Conservation (phyloP, 345 rosid species). For the Melaleuca quinquenervia region DNA sequence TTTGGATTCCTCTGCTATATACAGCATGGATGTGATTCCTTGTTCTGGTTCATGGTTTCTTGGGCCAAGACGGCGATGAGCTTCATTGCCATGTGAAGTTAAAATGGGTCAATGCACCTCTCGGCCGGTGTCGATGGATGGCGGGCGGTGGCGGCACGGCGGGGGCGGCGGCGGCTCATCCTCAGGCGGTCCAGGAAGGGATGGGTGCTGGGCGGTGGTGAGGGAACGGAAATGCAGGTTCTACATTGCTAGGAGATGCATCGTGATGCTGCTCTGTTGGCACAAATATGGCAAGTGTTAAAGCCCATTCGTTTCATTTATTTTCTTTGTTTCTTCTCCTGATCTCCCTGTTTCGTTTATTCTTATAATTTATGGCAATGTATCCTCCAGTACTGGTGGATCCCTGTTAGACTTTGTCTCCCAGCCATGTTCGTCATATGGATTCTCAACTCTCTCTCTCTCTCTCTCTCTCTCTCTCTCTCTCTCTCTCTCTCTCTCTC, state of each 20-base stretch:
- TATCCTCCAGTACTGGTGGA: neutral
- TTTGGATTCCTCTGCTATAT: neutral
- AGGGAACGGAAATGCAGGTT: constrained; percentile 43
- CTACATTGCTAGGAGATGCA: constrained; percentile 40
- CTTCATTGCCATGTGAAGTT: neutral
- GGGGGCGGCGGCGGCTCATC: neutral
- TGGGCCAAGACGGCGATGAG: neutral
- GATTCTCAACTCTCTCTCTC: neutral
- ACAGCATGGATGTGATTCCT: neutral
- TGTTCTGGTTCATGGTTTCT: neutral
- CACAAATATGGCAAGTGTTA: constrained; percentile 42
- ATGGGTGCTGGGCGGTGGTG: constrained; percentile 22
- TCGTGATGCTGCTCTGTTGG: constrained; percentile 49
- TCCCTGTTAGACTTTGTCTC: neutral
- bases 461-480: neutral
- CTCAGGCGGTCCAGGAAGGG: neutral
- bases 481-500: neutral
- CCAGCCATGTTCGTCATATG: neutral
- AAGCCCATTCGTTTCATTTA: neutral
- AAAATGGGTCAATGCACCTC: constrained; percentile 11
- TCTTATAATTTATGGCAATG: neutral
- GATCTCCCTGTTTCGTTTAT: neutral
- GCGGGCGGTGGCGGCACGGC: neutral
- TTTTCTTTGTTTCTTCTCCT: neutral
- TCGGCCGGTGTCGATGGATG: neutral